phyloP scores from a whole-genome alignment of 164 flowering plant species.

The Tetracentron sinense region DNA sequence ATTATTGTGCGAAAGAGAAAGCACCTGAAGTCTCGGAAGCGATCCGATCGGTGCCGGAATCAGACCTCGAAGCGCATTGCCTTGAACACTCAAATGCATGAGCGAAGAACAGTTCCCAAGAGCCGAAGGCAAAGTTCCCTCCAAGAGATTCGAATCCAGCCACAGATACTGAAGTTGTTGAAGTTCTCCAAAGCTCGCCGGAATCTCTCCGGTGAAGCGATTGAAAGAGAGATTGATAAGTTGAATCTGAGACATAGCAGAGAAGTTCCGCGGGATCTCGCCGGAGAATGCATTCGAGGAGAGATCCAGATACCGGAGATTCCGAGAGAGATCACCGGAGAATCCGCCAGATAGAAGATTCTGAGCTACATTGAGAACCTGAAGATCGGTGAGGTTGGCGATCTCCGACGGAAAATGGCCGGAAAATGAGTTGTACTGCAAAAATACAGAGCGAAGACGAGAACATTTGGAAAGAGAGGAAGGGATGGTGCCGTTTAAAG shows the following conservation, averaged over 20 bases:
- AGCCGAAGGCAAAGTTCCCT: constrained; percentile 79
- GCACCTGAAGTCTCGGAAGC: constrained; percentile 50
- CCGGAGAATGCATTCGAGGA: constrained; percentile 69
- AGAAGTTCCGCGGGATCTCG: constrained; percentile 39
- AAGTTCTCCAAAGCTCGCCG: constrained; percentile 56
- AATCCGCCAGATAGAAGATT: constrained; percentile 27
- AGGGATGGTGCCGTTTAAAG: constrained; percentile 26
- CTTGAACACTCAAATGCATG: constrained; percentile 61
- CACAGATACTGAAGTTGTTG: constrained; percentile 57
- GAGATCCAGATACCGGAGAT: constrained; percentile 24
- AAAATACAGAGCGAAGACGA: constrained; percentile 22
- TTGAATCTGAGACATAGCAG: constrained; percentile 32
- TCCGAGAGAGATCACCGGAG: constrained; percentile 16
- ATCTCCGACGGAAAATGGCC: constrained; percentile 23
- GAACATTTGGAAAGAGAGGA: constrained; percentile 28
- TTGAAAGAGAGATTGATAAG: constrained; percentile 71
- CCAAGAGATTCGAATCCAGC: constrained; percentile 58
- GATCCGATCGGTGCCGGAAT: constrained; percentile 57
- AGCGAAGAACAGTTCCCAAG: constrained; percentile 71
- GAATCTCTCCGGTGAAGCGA: constrained; percentile 54
- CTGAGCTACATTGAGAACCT: constrained; percentile 25
- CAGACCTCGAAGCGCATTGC: constrained; percentile 52
- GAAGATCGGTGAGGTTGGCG: constrained; percentile 17
- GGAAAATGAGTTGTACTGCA: constrained; percentile 30
- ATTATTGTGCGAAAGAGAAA: constrained; percentile 19